Evolutionary conservation across 2,329 filamentous ascomycete genomes (phyloP), one percentile per base, ranked within the genome.

Genomic region (Mollisiaceae sp.): DNA sequence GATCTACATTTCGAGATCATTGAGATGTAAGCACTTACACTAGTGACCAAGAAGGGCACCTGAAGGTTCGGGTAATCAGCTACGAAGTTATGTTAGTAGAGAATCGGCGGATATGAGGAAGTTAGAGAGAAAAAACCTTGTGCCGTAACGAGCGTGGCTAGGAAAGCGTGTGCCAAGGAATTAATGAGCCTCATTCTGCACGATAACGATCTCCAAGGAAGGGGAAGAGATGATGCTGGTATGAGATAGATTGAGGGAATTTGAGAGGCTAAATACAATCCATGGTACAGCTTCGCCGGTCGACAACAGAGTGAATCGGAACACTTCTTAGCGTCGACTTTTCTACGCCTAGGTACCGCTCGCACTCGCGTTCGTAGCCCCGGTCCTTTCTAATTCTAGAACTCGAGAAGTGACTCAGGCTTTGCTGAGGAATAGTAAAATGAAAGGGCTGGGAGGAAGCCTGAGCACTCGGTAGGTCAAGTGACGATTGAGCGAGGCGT

Each of bases 141-240:
- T 54, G 50, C 50, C 15, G 50, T 54, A 54, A 32, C 50, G 22
- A 35, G 12, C 18, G 50, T 12, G 50, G 50, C 50, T 27, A 54
- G 24, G 18, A 54, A 32, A 15, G 18, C 22, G 24, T 14, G 6
- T 32, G 50, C 50, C 8, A 54, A 54, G 6, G 15, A 18, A 54
- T 35, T 54, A 54, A 54, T 11, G 50, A 54, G 50, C 50, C 50
- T 54, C 50, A 54, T 54, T 11, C 32, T 54, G 50, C 32, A 11
- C 50, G 50, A 54, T 14, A 32, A 24, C 32, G 27, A 35, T 32
- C 50, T 54, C 50, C 50, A 35, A 35, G 32, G 27, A 24, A 54
- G 24, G 24, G 18, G 27, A 32, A 18, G 24, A 15, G 14, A 32
- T 18, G n/a, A 54, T 12, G 14, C 50, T 27, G 27, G 27, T 12